A percentile compares a stretch with the other conserved stretches of the same genome.
These are phyloP conservation scores for Elongisporangium undulatum DNA, from an alignment of 352 stramenopile species.

Conservation along the genomic window DNA sequence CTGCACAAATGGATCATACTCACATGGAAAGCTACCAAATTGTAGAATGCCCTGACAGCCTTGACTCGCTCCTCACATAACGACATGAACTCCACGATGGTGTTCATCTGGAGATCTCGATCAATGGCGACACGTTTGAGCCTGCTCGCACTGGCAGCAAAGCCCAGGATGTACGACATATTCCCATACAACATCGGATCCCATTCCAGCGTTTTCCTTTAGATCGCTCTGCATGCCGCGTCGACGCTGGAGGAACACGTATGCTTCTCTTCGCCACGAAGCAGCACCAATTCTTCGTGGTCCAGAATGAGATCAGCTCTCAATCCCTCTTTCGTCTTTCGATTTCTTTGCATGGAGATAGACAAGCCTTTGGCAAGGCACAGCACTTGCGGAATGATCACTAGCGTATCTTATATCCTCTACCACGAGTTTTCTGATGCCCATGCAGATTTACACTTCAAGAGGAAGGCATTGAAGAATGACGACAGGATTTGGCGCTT, in stretches of 20 bases:
- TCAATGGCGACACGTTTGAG: constrained; percentile 14
- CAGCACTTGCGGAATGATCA: no score
- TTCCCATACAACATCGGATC: constrained; percentile 18
- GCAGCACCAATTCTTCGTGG: constrained; percentile 4
- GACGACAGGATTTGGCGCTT: no score
- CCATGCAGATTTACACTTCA: no score
- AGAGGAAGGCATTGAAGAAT: no score
- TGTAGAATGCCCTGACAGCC: constrained; percentile 7
- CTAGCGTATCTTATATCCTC: no score
- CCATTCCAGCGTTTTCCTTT: constrained; percentile 7
- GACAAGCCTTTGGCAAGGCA: no score
- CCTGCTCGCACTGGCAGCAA: constrained; percentile 4
- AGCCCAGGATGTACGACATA: constrained; percentile 17
- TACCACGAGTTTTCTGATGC: no score
- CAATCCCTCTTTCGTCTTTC: neutral
- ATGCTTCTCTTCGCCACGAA: constrained; percentile 11
- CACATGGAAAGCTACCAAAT: constrained; percentile 3
- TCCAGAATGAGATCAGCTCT: constrained; percentile 6
- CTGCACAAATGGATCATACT: constrained; percentile 4
- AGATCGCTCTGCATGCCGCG: constrained; percentile 3
- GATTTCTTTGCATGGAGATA: neutral
- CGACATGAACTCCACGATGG: neutral
- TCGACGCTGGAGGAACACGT: constrained; percentile 1
- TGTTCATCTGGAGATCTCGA: neutral
- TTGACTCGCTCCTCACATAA: constrained; percentile 2